Base-by-base conservation (phyloP, 140 eudicot species). In the Oenanthe javanica region DNA sequence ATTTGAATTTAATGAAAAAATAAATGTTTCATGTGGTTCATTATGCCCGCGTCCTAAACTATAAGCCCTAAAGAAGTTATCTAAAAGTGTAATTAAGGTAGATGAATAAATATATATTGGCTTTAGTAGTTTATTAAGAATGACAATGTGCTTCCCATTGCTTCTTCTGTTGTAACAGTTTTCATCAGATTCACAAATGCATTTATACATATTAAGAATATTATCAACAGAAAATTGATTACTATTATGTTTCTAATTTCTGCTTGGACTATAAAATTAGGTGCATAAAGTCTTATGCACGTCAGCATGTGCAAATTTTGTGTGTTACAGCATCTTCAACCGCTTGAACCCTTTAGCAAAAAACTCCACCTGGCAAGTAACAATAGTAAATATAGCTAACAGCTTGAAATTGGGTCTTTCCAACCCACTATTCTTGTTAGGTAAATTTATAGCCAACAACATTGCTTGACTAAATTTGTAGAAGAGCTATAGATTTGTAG, bases 1-100 rank as follows among this genome's bases (percentile, higher is more conserved):
- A 85, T 72, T 86, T 81, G 83, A 84, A 88, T 82, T 83, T 80
- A 78, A 74, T 66, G 64, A 54, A 73, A 51, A 52, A 72, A 72
- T 8, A 8, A 71, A 31, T 25, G 23, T 19, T 46, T 10, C 55
- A 47, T 71, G 72, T 72, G 27, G 83, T 72, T 23, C 23, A 18
- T 52, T 31, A 77, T 52, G 67, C 43, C 31, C 4, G 50, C 27
- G 0, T 31, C 27, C 4, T 11, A 15, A 52, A 16, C 21, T 77
- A 23, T 19, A 52, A 45, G 59, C n/a, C 79, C 79, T 77, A 14
- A 27, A 77, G 23, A 76, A 31, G 40, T 49, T 10, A 25, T 47
- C 54, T 51, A 13, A 15, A 48, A 25, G 21, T n/a, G 27, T 16
- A 0, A 19, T 11, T 25, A 64, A 21, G 78, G 4, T 15, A 21